Evolutionary conservation across 2,329 filamentous ascomycete genomes (phyloP).

Genomic region (Fusarium sarcochroum): DNA sequence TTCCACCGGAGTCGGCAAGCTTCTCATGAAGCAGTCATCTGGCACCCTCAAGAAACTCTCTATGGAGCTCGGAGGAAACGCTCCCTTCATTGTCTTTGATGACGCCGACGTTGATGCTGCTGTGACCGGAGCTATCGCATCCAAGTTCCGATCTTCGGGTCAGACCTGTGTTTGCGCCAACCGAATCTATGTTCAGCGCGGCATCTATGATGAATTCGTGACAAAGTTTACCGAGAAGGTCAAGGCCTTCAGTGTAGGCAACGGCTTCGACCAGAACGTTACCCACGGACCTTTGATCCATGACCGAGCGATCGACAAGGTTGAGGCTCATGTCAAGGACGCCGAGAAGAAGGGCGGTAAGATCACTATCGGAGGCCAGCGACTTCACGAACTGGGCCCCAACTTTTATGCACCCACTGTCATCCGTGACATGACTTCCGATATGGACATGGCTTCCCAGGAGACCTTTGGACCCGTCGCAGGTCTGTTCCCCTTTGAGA

Average conservation of each 20-base stretch:
- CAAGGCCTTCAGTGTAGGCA: slow-evolving; percentile 80
- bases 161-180: slow-evolving; percentile 97
- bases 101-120: slow-evolving; percentile 91
- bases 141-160: slow-evolving; percentile 94
- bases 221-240: slow-evolving; percentile 79
- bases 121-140: slow-evolving; percentile 84
- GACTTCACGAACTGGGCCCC: slow-evolving; percentile 78
- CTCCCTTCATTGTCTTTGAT: slow-evolving; percentile 97
- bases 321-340: slow-evolving; percentile 83
- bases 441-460: slow-evolving; percentile 88
- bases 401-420: slow-evolving; percentile 96
- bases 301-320: slow-evolving; percentile 83
- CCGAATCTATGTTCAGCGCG: slow-evolving; percentile 83
- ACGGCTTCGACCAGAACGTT: slow-evolving; percentile 77
- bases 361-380: slow-evolving; percentile 81
- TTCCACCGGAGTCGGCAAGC: slow-evolving; percentile 76
- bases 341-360: slow-evolving; percentile 83
- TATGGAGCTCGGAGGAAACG: slow-evolving; percentile 94
- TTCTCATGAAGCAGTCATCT: slow-evolving; percentile 91
- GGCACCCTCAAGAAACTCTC: slow-evolving; percentile 86
- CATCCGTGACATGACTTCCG: slow-evolving; percentile 84
- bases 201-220: slow-evolving; percentile 83
- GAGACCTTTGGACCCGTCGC: slow-evolving; percentile 98
- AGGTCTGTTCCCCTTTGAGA: slow-evolving; percentile 88
- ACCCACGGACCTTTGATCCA: slow-evolving; percentile 91